Evolutionary conservation across 345 rosid genomes (phyloP).

Genomic region (Gossypium australe): DNA sequence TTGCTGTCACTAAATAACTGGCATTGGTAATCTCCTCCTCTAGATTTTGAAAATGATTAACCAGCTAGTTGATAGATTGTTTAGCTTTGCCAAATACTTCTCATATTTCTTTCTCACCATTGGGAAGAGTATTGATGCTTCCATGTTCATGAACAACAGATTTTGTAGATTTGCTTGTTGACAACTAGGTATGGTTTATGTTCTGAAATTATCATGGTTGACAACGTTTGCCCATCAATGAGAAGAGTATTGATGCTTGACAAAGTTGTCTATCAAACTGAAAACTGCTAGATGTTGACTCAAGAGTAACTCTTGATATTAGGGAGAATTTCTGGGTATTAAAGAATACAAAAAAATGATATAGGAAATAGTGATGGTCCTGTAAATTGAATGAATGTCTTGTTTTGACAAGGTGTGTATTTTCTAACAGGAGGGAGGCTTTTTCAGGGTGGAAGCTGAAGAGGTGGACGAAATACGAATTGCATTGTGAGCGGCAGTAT

Average conservation of each 20-base stretch:
- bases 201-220: not conserved
- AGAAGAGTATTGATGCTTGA: not conserved
- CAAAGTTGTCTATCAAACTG: not conserved
- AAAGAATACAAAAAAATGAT: not conserved
- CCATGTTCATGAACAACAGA: not conserved
- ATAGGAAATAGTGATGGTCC: not conserved
- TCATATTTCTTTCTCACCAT: not conserved
- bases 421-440: constrained; percentile 6
- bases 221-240: not conserved
- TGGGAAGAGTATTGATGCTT: not conserved
- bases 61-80: not conserved
- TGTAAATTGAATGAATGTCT: not conserved
- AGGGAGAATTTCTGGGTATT: not conserved
- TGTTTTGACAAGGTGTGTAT: not conserved
- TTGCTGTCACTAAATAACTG: not conserved
- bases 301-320: not conserved
- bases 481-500: not conserved
- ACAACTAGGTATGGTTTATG: not conserved
- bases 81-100: not conserved
- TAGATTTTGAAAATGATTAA: not conserved
- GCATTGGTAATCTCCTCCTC: constrained; percentile 7
- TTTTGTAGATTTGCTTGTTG: not conserved
- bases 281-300: not conserved
- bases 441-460: not conserved
- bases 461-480: not conserved